Evolutionary conservation across 1,284 basidiomycete genomes (phyloP).

Genomic region (Neolentinus lepideus): DNA sequence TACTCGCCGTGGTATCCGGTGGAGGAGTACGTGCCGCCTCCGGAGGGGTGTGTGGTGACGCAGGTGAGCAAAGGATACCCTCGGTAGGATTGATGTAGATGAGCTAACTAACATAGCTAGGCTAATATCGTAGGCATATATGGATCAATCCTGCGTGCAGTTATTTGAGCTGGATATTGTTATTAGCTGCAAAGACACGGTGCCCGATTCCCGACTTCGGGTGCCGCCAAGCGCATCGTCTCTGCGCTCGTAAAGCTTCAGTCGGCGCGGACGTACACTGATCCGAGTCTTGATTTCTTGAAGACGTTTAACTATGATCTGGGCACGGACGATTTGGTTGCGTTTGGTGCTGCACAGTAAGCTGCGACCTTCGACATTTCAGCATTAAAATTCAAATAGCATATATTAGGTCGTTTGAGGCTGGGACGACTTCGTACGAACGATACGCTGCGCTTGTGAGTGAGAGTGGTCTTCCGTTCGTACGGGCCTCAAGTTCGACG

Average conservation of each 20-base stretch:
- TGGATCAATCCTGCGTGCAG: too few species aligned
- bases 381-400: too few species aligned
- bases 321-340: constrained; percentile 53
- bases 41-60: constrained; percentile 41
- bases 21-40: constrained; percentile 38
- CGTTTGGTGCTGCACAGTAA: constrained; percentile 67
- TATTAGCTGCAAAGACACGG: constrained; percentile 80
- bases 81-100: constrained; percentile 2
- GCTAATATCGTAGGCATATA: constrained; percentile 51
- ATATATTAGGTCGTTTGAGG: constrained; percentile 36
- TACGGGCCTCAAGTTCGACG: constrained; percentile 51
- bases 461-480: constrained; percentile 46
- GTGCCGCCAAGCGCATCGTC: constrained; percentile 38
- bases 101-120: constrained; percentile 21
- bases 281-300: constrained; percentile 55
- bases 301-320: constrained; percentile 53
- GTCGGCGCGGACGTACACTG: constrained; percentile 32
- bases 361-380: constrained; percentile 23
- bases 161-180: constrained; percentile 5
- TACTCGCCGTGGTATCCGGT: constrained; percentile 54
- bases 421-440: constrained; percentile 39
- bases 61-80: constrained; percentile 33
- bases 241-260: constrained; percentile 46
- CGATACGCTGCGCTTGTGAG: constrained; percentile 47
- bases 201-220: constrained; percentile 67